These are phyloP conservation scores for Calonectria ilicicola DNA, from an alignment of 2,329 filamentous ascomycete genomes.

Conservation along the genomic window DNA sequence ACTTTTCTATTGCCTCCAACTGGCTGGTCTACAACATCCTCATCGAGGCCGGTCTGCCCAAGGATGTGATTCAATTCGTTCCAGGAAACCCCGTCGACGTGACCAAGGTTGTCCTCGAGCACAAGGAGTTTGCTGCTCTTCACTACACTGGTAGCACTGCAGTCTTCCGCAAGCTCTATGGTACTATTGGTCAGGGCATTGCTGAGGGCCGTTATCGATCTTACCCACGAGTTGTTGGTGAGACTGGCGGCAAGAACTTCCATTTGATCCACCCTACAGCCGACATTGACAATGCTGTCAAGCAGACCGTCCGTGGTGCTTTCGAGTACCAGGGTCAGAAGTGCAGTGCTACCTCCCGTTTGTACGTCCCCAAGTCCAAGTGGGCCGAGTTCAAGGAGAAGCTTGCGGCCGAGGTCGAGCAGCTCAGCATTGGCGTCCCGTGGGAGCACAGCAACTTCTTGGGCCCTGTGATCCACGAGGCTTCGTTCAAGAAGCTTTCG, in stretches of 20 bases:
- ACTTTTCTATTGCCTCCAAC: slow-evolving; percentile 88
- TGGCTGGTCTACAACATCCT: slow-evolving; percentile 93
- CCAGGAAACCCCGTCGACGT: slow-evolving; percentile 89
- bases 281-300: slow-evolving; percentile 81
- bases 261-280: slow-evolving; percentile 84
- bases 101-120: slow-evolving; percentile 80
- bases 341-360: slow-evolving; percentile 85
- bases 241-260: slow-evolving; percentile 96
- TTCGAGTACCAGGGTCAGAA: slow-evolving; percentile 95
- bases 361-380: slow-evolving; percentile 81
- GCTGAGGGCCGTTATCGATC: slow-evolving; percentile 84
- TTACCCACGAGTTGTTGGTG: slow-evolving; percentile 90
- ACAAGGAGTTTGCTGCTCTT: slow-evolving; percentile 87
- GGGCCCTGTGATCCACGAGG: slow-evolving; percentile 87
- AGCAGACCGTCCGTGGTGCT: slow-evolving; percentile 86
- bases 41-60: slow-evolving; percentile 88
- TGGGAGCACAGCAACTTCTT: slow-evolving; percentile 82
- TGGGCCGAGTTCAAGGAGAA: slow-evolving; percentile 79
- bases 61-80: slow-evolving; percentile 92
- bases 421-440: slow-evolving; percentile 78
- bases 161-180: slow-evolving; percentile 91
- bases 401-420: slow-evolving; percentile 75
- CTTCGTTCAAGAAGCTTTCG: slow-evolving; percentile 83
- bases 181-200: slow-evolving; percentile 84
- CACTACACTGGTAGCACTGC: slow-evolving; percentile 95